Conservation (phyloP, 352 stramenopile species). For the Pythium dissotocum region DNA sequence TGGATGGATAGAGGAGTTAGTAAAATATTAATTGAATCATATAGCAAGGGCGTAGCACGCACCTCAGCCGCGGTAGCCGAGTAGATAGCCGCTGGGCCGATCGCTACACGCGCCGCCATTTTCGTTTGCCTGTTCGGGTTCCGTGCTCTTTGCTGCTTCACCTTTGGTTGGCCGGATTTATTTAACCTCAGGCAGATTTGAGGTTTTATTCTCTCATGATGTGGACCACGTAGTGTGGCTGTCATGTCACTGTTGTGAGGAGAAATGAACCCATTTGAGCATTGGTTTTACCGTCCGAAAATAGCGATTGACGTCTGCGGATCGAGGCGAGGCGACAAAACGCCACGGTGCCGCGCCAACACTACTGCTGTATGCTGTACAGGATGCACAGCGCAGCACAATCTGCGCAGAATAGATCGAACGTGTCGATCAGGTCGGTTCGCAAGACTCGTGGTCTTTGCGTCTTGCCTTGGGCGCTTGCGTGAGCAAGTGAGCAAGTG, state of each 20-base stretch:
- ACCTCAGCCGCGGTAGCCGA: constrained; percentile 13
- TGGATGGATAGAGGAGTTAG: constrained; percentile 12
- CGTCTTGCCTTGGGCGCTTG: too few relatives aligned
- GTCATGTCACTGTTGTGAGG: background rate
- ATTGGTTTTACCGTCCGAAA: constrained; percentile 1
- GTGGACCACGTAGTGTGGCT: background rate
- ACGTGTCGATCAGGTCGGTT: too few relatives aligned
- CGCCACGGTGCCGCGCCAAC: background rate
- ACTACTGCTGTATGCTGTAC: background rate
- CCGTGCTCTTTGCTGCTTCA: background rate
- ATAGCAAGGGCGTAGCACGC: background rate
- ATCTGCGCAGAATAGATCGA: background rate
- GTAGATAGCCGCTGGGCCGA: constrained; percentile 8
- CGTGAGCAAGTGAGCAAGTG: too few relatives aligned
- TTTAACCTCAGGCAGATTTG: constrained; percentile 1
- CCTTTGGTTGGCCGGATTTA: constrained; percentile 12
- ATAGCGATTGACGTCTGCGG: background rate
- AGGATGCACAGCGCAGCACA: background rate
- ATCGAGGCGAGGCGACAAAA: background rate
- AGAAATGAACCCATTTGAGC: background rate
- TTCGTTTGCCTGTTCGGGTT: background rate
- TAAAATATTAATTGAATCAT: background rate
- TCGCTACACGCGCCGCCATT: constrained; percentile 18
- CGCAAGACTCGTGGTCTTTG: background rate
- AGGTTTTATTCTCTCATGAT: constrained; percentile 5